phyloP scores from a whole-genome alignment of 1,284 basidiomycete genomes.

The Ustilago cynodontis region DNA sequence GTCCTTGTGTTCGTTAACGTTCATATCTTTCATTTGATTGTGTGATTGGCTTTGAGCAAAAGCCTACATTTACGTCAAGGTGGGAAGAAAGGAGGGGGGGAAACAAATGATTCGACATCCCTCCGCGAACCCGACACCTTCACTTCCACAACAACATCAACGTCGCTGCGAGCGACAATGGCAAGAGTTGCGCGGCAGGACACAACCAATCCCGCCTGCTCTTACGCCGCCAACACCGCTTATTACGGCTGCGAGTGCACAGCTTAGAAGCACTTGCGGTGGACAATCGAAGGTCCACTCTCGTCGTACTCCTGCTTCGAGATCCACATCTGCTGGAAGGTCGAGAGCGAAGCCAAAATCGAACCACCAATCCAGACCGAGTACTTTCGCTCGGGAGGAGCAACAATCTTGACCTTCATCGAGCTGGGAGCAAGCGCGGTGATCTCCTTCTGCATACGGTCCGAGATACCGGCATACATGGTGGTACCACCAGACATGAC shows the following conservation, averaged over 20 bases:
- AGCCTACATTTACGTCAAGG: slow-evolving; percentile 7
- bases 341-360: slow-evolving; percentile 92
- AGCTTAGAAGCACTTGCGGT: slow-evolving; percentile 70
- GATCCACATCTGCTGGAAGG: slow-evolving; percentile 93
- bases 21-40: slow-evolving; percentile 11
- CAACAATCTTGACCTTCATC: slow-evolving; percentile 81
- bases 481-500: slow-evolving; percentile 96
- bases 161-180: background rate
- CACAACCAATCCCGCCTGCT: background rate
- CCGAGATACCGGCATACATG: slow-evolving; percentile 96
- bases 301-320: slow-evolving; percentile 79
- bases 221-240: background rate
- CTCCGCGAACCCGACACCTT: background rate
- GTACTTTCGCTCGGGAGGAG: slow-evolving; percentile 70
- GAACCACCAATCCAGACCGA: slow-evolving; percentile 99
- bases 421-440: slow-evolving; percentile 82
- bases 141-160: background rate
- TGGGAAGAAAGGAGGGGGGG: background rate
- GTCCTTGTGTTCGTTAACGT: background rate
- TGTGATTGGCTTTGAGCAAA: background rate
- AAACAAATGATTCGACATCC: background rate
- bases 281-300: slow-evolving; percentile 67
- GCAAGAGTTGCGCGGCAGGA: background rate
- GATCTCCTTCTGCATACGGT: slow-evolving; percentile 98
- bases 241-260: background rate